Percentiles rank a stretch among this genome's conserved stretches.
Conservation (phyloP, 768 basidiomycete species). For the Panellus pusillus region DNA sequence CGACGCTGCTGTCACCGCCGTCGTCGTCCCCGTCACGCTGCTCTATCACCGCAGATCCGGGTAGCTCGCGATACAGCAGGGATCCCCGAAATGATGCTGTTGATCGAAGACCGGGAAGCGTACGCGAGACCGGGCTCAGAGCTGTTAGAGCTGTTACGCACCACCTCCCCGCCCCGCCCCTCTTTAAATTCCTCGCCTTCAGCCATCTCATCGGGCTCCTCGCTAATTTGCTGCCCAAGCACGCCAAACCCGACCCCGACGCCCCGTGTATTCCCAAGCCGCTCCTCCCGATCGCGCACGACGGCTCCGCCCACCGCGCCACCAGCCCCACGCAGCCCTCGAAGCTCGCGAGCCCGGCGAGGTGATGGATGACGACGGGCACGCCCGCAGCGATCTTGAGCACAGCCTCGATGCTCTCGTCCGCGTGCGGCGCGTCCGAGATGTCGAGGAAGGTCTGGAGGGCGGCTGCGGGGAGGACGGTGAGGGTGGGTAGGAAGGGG, state of each 20-base stretch:
- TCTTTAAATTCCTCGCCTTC: neutral
- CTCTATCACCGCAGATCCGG: too few relatives aligned
- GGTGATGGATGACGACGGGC: neutral
- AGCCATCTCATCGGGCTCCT: neutral
- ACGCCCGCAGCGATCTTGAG: slow-evolving; percentile 9
- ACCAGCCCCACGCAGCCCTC: slow-evolving; percentile 16
- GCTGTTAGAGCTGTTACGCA: too few relatives aligned
- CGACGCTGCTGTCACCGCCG: too few relatives aligned
- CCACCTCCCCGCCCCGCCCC: too few relatives aligned
- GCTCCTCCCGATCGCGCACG: neutral
- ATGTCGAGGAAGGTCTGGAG: slow-evolving; percentile 21
- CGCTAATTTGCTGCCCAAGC: neutral
- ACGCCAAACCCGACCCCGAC: neutral
- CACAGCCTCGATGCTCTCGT: slow-evolving; percentile 3
- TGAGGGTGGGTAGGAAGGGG: slow-evolving; percentile 15
- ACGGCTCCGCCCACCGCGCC: slow-evolving; percentile 13
- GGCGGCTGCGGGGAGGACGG: neutral
- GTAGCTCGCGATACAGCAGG: too few relatives aligned
- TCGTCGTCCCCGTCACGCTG: too few relatives aligned
- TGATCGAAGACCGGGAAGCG: too few relatives aligned
- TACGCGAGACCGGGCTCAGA: too few relatives aligned
- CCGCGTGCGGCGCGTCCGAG: slow-evolving; percentile 13
- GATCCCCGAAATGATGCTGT: too few relatives aligned
- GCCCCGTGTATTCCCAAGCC: neutral
- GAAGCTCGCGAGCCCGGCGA: slow-evolving; percentile 18